Conservation (phyloP, 2,329 filamentous ascomycete species). For the Botrytis medusae region DNA sequence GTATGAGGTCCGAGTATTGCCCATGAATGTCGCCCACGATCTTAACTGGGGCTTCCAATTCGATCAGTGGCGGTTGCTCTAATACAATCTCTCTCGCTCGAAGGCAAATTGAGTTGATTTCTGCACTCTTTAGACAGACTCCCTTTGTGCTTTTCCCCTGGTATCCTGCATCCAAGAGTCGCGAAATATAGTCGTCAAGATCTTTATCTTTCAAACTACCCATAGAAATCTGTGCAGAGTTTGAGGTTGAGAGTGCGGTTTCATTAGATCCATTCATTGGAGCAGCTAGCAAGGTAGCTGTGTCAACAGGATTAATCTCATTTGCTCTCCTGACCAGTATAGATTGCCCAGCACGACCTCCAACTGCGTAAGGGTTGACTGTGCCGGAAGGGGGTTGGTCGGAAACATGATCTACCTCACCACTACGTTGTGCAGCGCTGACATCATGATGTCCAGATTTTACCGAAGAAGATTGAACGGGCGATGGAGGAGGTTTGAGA, state of each 20-base stretch:
- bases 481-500: slow-evolving; percentile 73
- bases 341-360: slow-evolving; percentile 77
- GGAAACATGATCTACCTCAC: slow-evolving; percentile 92
- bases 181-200: slow-evolving; percentile 94
- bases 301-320: slow-evolving; percentile 64
- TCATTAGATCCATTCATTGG: slow-evolving; percentile 45
- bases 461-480: slow-evolving; percentile 74
- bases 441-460: slow-evolving; percentile 75
- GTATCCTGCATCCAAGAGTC: slow-evolving; percentile 90
- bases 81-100: slow-evolving; percentile 86
- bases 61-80: slow-evolving; percentile 86
- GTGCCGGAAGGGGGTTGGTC: slow-evolving; percentile 77
- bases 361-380: slow-evolving; percentile 56
- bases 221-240: slow-evolving; percentile 68
- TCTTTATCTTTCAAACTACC: slow-evolving; percentile 89
- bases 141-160: slow-evolving; percentile 97
- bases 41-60: slow-evolving; percentile 93
- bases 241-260: slow-evolving; percentile 40
- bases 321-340: slow-evolving; percentile 78
- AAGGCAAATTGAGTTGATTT: slow-evolving; percentile 91
- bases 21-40: slow-evolving; percentile 97
- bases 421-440: slow-evolving; percentile 75
- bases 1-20: slow-evolving; percentile 92
- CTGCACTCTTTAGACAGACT: slow-evolving; percentile 94
- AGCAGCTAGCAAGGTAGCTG: slow-evolving; percentile 43